Evolutionary conservation across 2,329 filamentous ascomycete species (phyloP).

Genomic region (Neocatenulostroma microsporum): DNA sequence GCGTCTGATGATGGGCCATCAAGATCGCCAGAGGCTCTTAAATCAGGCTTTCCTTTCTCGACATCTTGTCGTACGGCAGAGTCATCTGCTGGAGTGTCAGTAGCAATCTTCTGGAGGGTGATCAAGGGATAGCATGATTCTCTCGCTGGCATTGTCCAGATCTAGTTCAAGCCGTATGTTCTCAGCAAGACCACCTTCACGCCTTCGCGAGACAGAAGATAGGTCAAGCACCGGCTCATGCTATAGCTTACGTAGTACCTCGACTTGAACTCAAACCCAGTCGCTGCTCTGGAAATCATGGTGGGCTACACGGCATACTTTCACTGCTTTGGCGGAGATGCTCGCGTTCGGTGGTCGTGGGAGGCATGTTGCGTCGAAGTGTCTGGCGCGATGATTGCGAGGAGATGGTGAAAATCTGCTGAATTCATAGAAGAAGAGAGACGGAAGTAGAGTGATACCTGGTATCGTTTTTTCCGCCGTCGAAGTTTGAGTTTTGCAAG

Average conservation of each 20-base stretch:
- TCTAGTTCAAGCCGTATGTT: slow-evolving; percentile 49
- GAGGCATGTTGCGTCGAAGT: background rate
- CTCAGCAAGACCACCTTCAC: slow-evolving; percentile 38
- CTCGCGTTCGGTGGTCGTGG: background rate
- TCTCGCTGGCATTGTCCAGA: slow-evolving; percentile 48
- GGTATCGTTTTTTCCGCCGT: no score
- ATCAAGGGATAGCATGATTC: slow-evolving; percentile 41
- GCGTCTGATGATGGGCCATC: background rate
- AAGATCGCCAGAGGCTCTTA: background rate
- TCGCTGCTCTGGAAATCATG: slow-evolving; percentile 14
- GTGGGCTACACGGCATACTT: slow-evolving; percentile 13
- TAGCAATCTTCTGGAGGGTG: slow-evolving; percentile 4
- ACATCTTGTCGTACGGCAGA: slow-evolving; percentile 10
- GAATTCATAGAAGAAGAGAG: no score
- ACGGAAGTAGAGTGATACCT: no score
- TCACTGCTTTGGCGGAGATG: no score
- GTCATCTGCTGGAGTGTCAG: slow-evolving; percentile 29
- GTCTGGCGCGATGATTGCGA: background rate
- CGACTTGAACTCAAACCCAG: slow-evolving; percentile 9
- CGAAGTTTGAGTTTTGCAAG: no score
- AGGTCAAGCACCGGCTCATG: slow-evolving; percentile 31
- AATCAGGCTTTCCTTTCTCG: slow-evolving; percentile 14
- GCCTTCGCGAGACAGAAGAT: background rate
- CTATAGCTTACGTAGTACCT: slow-evolving; percentile 24
- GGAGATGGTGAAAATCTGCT: background rate